Percentiles rank a stretch among this genome's conserved stretches.
Conservation (phyloP, 2,329 filamentous ascomycete species). For the Cordyceps farinosa region DNA sequence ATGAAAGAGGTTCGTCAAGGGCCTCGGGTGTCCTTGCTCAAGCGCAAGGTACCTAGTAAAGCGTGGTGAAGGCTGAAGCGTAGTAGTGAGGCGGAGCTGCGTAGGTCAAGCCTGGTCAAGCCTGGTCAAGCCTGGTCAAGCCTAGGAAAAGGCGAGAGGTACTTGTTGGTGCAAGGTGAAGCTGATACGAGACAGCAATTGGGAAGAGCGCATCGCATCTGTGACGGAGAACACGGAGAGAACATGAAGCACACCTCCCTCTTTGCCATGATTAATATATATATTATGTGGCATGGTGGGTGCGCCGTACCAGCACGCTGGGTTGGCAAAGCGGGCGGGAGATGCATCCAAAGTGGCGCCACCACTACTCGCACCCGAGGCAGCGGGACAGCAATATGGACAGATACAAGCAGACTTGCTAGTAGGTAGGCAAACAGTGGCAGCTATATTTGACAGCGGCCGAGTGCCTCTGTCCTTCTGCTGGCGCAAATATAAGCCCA, state of each 20-base stretch:
- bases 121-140: too few species aligned
- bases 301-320: neutral
- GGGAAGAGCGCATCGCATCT: neutral
- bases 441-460: neutral
- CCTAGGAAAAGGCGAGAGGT: neutral
- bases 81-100: too few species aligned
- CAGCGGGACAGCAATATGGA: neutral
- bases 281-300: conserved; percentile 3
- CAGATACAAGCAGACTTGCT: neutral
- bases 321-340: conserved; percentile 1
- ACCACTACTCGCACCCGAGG: neutral
- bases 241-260: neutral
- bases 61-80: neutral
- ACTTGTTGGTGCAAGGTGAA: neutral
- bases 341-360: conserved; percentile 11
- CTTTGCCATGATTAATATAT: neutral
- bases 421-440: neutral
- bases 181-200: neutral
- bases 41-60: neutral
- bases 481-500: neutral
- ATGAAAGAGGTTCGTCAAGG: neutral
- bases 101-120: neutral
- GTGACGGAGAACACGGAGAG: neutral
- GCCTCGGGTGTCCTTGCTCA: neutral
- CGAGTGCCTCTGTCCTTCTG: neutral